Evolutionary conservation across 1,284 basidiomycete genomes (phyloP).

Genomic region (Trichosporon ovoides): DNA sequence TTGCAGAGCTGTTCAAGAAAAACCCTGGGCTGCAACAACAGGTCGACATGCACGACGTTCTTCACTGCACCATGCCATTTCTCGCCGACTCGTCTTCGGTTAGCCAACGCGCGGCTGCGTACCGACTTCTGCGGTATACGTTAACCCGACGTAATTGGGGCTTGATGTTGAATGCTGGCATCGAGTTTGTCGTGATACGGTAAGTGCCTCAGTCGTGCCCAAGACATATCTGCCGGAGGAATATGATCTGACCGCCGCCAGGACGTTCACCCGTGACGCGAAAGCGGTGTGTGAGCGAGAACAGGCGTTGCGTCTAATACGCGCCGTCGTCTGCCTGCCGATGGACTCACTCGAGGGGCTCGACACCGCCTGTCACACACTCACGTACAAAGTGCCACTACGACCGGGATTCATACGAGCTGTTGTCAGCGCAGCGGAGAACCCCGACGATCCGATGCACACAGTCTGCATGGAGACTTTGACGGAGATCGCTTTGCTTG

Average conservation of each 20-base stretch:
- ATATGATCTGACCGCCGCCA: constrained; percentile 36
- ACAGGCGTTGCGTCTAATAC: constrained; percentile 87
- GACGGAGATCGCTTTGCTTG: constrained; percentile 79
- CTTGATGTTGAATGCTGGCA: constrained; percentile 46
- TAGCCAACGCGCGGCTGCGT: constrained; percentile 73
- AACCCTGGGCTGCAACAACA: constrained; percentile 73
- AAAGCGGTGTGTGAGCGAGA: constrained; percentile 78
- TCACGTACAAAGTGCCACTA: constrained; percentile 29
- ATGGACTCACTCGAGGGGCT: constrained; percentile 16
- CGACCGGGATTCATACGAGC: constrained; percentile 73
- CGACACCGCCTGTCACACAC: background rate
- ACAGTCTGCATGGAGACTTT: constrained; percentile 82
- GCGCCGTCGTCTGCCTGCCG: constrained; percentile 61
- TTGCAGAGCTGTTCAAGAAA: constrained; percentile 66
- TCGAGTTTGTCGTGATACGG: constrained; percentile 89
- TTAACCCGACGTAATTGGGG: constrained; percentile 58
- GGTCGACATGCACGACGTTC: constrained; percentile 62
- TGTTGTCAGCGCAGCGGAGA: constrained; percentile 86
- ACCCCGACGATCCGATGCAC: constrained; percentile 82
- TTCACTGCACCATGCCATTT: constrained; percentile 69
- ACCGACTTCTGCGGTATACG: constrained; percentile 76
- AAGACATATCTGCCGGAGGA: no score
- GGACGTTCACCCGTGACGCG: constrained; percentile 77
- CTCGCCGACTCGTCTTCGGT: constrained; percentile 70
- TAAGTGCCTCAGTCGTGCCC: constrained; percentile 41